Conservation (phyloP, 768 basidiomycete genomes). For the Boletus rubescentipes region DNA sequence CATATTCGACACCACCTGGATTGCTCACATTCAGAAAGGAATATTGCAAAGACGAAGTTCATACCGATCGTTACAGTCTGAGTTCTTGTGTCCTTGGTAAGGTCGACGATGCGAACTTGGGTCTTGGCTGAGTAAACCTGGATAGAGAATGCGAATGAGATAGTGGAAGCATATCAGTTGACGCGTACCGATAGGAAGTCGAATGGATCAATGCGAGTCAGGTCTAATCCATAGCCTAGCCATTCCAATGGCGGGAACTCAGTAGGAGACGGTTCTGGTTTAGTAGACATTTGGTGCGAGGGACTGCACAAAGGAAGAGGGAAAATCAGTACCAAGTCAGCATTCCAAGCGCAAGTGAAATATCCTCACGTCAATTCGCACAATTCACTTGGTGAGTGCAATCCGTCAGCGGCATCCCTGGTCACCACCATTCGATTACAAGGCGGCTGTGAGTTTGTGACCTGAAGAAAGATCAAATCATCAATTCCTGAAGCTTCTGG, state of each 20-base stretch:
- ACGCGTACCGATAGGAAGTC: not conserved
- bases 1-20: conserved; percentile 1
- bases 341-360: too few relatives aligned
- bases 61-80: not conserved
- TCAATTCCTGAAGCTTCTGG: too few relatives aligned
- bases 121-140: not conserved
- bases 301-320: too few relatives aligned
- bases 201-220: conserved; percentile 1
- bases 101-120: conserved; percentile 1
- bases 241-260: conserved; percentile 7
- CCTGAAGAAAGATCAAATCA: too few relatives aligned
- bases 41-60: not conserved
- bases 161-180: not conserved
- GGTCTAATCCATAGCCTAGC: conserved; percentile 5
- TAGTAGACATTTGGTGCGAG: not conserved
- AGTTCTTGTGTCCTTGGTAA: conserved; percentile 1
- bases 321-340: too few relatives aligned
- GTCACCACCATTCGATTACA: too few relatives aligned
- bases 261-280: not conserved
- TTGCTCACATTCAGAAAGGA: too few relatives aligned
- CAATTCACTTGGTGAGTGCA: too few relatives aligned
- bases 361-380: too few relatives aligned
- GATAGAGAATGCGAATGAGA: not conserved
- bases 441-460: too few relatives aligned
- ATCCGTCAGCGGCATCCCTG: too few relatives aligned